Conservation (phyloP, 768 basidiomycete genomes). For the Goffeauzyma gilvescens region DNA sequence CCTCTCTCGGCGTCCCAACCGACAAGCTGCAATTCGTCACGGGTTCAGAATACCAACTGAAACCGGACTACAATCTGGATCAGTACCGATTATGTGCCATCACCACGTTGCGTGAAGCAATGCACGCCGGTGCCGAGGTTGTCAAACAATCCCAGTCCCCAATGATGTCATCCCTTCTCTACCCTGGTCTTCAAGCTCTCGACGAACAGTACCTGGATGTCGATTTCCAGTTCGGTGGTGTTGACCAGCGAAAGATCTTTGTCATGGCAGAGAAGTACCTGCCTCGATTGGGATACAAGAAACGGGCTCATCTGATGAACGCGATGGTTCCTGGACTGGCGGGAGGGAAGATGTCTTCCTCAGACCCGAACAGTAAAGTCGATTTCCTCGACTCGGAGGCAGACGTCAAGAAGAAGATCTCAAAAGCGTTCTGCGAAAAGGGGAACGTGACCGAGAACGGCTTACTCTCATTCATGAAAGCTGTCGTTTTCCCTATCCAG, state of each 20-base stretch:
- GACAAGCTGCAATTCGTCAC: slow-evolving; percentile 63
- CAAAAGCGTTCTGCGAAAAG: slow-evolving; percentile 81
- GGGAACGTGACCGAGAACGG: slow-evolving; percentile 78
- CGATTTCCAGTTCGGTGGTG: slow-evolving; percentile 95
- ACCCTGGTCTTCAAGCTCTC: slow-evolving; percentile 88
- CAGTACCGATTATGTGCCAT: slow-evolving; percentile 80
- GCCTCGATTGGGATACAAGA: slow-evolving; percentile 74
- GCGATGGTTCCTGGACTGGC: slow-evolving; percentile 86
- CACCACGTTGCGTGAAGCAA: slow-evolving; percentile 87
- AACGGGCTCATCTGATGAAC: slow-evolving; percentile 96
- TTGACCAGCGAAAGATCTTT: slow-evolving; percentile 97
- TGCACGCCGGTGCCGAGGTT: slow-evolving; percentile 95
- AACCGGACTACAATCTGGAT: slow-evolving; percentile 79
- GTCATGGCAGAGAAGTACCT: slow-evolving; percentile 93
- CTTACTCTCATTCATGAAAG: slow-evolving; percentile 60
- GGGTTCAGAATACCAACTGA: slow-evolving; percentile 84
- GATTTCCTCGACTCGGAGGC: slow-evolving; percentile 85
- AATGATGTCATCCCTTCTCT: slow-evolving; percentile 71
- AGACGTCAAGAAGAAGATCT: slow-evolving; percentile 69
- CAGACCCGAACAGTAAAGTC: slow-evolving; percentile 93
- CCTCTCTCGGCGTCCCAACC: slow-evolving; percentile 73
- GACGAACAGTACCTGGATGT: slow-evolving; percentile 92
- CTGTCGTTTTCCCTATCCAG: slow-evolving; percentile 75
- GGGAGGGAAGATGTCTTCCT: slow-evolving; percentile 95
- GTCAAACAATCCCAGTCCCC: slow-evolving; percentile 94